Conservation (phyloP, 441 rosid genomes). For the Dalechampia spathulata region DNA sequence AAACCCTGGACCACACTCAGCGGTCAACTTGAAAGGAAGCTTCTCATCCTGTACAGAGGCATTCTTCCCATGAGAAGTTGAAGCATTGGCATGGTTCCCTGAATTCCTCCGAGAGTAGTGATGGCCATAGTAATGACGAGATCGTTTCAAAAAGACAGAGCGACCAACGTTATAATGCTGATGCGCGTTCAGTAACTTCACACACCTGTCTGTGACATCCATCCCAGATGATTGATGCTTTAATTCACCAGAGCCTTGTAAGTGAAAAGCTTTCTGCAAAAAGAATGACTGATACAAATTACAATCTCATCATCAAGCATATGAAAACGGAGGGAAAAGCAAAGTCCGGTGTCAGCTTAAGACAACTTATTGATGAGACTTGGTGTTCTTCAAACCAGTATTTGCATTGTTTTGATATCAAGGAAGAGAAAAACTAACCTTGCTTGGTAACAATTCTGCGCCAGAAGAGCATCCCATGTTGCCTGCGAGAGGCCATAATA, state of each 20-base stretch:
- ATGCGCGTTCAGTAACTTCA: conserved; percentile 27
- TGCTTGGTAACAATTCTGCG: conserved; percentile 24
- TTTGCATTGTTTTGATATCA: neutral
- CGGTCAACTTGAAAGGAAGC: conserved; percentile 33
- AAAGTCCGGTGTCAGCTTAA: neutral
- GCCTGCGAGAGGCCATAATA: conserved; percentile 27
- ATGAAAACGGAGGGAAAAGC: neutral
- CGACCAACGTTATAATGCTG: conserved; percentile 38
- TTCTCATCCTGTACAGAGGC: conserved; percentile 25
- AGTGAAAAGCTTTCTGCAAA: conserved; percentile 31
- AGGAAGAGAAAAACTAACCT: conserved; percentile 25
- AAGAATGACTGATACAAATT: neutral
- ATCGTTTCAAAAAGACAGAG: conserved; percentile 45
- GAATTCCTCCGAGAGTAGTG: conserved; percentile 48
- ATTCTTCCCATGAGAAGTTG: conserved; percentile 40
- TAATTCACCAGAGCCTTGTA: conserved; percentile 24
- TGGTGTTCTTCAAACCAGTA: neutral
- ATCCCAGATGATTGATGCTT: conserved; percentile 27
- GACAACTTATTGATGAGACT: neutral
- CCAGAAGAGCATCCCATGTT: conserved; percentile 39
- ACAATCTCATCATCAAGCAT: neutral
- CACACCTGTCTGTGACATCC: conserved; percentile 29
- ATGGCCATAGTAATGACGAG: conserved; percentile 46
- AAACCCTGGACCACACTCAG: conserved; percentile 24
- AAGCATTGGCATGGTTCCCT: conserved; percentile 29